These are phyloP conservation scores for Neoboletus magnificus DNA, from an alignment of 768 basidiomycete species.

Conservation along the genomic window DNA sequence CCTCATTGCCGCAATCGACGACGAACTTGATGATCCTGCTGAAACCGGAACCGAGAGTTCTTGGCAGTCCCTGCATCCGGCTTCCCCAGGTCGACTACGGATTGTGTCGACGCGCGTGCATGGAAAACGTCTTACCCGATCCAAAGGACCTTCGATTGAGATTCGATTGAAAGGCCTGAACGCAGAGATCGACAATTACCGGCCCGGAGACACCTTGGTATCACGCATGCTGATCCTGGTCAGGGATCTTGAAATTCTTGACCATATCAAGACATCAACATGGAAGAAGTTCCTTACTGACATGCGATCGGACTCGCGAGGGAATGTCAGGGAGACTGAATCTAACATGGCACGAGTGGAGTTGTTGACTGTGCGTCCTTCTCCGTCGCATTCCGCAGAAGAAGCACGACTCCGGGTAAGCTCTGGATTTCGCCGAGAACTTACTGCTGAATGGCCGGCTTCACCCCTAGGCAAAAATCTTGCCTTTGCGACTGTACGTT, in stretches of 20 bases:
- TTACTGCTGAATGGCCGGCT: conserved; percentile 1
- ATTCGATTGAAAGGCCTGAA: conserved; percentile 64
- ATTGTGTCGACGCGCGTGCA: conserved; percentile 39
- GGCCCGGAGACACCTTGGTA: conserved; percentile 50
- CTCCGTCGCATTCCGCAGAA: conserved; percentile 60
- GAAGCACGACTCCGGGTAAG: conserved; percentile 70
- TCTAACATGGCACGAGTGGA: conserved; percentile 94
- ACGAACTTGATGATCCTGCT: conserved; percentile 74
- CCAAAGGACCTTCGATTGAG: conserved; percentile 80
- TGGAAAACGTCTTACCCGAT: conserved; percentile 63
- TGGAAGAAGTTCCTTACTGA: conserved; percentile 97
- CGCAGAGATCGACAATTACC: conserved; percentile 66
- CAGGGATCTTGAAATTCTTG: conserved; percentile 81
- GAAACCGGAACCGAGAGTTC: conserved; percentile 81
- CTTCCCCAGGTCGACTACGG: conserved; percentile 41
- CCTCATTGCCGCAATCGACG: conserved; percentile 88
- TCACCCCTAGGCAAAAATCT: conserved; percentile 68
- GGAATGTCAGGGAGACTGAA: conserved; percentile 85
- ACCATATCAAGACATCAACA: conserved; percentile 97
- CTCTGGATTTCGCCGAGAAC: not conserved
- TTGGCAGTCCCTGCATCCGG: conserved; percentile 81
- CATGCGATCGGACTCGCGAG: conserved; percentile 78
- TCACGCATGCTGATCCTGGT: conserved; percentile 68
- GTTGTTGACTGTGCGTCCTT: conserved; percentile 69
- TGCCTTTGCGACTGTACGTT: conserved; percentile 88